Percentiles rank a stretch among this genome's conserved stretches.
These are phyloP conservation scores for Alternaria gaisen DNA, from an alignment of 2,329 filamentous ascomycete genomes.

Conservation along the genomic window DNA sequence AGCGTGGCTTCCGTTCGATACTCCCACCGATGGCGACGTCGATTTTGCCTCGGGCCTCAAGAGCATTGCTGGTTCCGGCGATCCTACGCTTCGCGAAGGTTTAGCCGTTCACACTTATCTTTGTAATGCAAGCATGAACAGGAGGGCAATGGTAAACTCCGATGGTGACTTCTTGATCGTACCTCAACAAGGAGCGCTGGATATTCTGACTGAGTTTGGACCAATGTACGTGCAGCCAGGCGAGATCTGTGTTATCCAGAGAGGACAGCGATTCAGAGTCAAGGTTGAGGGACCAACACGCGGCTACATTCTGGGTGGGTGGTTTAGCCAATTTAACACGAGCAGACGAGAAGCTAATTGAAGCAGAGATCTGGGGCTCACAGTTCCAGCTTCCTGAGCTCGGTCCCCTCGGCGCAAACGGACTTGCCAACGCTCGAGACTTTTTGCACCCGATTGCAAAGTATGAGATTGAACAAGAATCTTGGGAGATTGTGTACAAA, in stretches of 20 bases:
- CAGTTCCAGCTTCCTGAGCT: conserved; percentile 52
- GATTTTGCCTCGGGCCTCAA: conserved; percentile 49
- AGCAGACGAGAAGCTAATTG: conserved; percentile 8
- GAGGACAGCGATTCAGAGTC: conserved; percentile 78
- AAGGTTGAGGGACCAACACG: conserved; percentile 69
- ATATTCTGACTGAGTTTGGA: conserved; percentile 81
- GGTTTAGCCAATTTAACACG: not conserved
- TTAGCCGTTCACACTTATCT: conserved; percentile 48
- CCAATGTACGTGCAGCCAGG: conserved; percentile 77
- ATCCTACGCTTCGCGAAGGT: conserved; percentile 50
- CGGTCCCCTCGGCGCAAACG: conserved; percentile 51
- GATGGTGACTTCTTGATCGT: conserved; percentile 83
- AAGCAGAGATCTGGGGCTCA: conserved; percentile 50
- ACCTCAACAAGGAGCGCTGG: conserved; percentile 75
- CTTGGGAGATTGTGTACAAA: conserved; percentile 57
- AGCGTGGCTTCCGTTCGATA: conserved; percentile 50
- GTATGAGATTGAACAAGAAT: conserved; percentile 63
- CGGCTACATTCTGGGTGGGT: conserved; percentile 72
- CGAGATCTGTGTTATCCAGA: conserved; percentile 79
- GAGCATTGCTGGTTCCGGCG: conserved; percentile 51
- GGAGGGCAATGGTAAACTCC: conserved; percentile 61
- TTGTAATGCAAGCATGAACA: conserved; percentile 49
- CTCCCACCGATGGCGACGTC: conserved; percentile 41
- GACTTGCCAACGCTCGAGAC: conserved; percentile 61
- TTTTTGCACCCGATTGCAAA: conserved; percentile 76